Evolutionary conservation across 2,329 filamentous ascomycete species (phyloP).

Genomic region (Pezizomycotina sp.): DNA sequence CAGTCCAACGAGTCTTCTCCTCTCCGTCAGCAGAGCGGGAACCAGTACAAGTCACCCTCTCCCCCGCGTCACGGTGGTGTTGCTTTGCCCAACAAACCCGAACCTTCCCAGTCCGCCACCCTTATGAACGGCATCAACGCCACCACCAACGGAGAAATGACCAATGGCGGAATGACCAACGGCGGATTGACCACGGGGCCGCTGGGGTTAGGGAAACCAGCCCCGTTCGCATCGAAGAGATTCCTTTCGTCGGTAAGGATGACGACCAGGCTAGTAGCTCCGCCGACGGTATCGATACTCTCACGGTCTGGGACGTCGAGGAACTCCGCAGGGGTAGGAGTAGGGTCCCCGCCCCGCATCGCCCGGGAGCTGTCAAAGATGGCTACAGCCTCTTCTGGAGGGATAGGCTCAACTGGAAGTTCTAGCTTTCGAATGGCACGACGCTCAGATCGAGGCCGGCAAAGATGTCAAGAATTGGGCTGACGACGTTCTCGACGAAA

Average conservation of each 20-base stretch:
- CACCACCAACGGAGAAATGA: no score
- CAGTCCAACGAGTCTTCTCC: no score
- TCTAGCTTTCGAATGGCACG: no score
- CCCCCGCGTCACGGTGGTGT: no score
- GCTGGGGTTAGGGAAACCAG: constrained; percentile 8
- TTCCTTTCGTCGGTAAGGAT: constrained; percentile 11
- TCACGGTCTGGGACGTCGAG: constrained; percentile 5
- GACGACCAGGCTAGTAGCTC: constrained; percentile 9
- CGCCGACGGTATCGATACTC: background rate
- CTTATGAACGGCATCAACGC: no score
- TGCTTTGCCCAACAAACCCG: no score
- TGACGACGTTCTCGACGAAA: no score
- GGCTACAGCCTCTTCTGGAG: constrained; percentile 55
- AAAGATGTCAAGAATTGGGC: no score
- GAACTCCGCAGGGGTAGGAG: constrained; percentile 11
- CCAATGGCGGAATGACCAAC: background rate
- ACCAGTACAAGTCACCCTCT: no score
- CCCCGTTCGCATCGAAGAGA: constrained; percentile 9
- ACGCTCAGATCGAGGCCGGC: no score
- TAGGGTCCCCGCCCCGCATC: constrained; percentile 18
- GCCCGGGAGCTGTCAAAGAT: constrained; percentile 31
- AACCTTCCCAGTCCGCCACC: no score
- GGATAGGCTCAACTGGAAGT: constrained; percentile 70
- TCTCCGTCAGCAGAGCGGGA: no score
- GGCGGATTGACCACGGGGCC: background rate